Conservation (phyloP, 1,139 yeast species). For the Scheffersomyces cryptocercus region DNA sequence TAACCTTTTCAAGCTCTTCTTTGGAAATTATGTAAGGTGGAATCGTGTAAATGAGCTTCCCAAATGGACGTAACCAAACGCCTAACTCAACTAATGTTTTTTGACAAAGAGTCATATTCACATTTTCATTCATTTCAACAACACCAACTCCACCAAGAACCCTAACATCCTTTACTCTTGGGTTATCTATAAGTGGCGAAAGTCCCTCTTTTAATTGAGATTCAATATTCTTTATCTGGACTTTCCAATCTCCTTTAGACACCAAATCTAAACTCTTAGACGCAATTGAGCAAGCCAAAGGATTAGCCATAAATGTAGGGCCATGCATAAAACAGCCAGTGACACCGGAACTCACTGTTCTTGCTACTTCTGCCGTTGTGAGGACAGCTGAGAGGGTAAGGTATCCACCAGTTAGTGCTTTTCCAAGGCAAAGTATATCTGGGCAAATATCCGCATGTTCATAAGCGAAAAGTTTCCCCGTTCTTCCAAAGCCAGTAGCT, state of each 20-base stretch:
- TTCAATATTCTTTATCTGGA: constrained; percentile 1
- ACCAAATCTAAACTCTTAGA: constrained; percentile 26
- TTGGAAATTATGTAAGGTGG: constrained; percentile 23
- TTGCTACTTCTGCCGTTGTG: constrained; percentile 18
- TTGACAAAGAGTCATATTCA: constrained; percentile 19
- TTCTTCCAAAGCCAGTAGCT: constrained; percentile 33
- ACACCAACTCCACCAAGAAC: constrained; percentile 24
- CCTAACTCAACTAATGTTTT: constrained; percentile 15
- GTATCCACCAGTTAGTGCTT: constrained; percentile 28
- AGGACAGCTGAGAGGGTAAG: constrained; percentile 27
- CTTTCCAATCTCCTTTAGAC: constrained; percentile 11
- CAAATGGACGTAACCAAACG: constrained; percentile 25
- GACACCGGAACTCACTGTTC: neutral
- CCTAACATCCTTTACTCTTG: constrained; percentile 12
- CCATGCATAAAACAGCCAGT: constrained; percentile 23
- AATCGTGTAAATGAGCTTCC: constrained; percentile 22
- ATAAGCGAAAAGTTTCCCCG: constrained; percentile 29
- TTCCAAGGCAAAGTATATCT: constrained; percentile 26
- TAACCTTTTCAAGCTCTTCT: constrained; percentile 8
- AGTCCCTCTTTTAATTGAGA: constrained; percentile 1
- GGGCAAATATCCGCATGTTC: constrained; percentile 27
- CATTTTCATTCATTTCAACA: constrained; percentile 18
- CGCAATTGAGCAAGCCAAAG: constrained; percentile 33
- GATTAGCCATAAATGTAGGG: constrained; percentile 36
- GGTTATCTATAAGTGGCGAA: constrained; percentile 8